Base-by-base conservation (phyloP, 257 asterid species). In the Jacaranda copaia region DNA sequence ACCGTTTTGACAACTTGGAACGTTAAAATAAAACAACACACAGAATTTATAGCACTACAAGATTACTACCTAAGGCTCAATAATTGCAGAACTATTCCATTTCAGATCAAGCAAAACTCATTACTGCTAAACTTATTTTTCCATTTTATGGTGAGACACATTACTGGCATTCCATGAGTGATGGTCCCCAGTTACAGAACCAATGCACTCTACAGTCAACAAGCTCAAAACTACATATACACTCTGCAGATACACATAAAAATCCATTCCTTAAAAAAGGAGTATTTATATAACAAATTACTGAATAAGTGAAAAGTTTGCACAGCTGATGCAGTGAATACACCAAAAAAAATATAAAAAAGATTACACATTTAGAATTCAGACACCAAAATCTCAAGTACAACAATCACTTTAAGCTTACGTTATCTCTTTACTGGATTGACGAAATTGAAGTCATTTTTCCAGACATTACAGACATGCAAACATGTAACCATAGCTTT, bases 401-500 rank as follows among this genome's bases (percentile, higher is more conserved):
- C 39, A 60, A 40, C 4, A 45, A 45, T 62, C 49, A 63, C 51
- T 49, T 32, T 3, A 39, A 53, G 35, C 12, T 69, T 8, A 48
- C 32, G 35, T 55, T 40, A 58, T 25, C 18, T 19, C 40, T 25
- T n/a, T 18, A 39, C 65, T 38, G 15, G 45, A 46, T 74, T 32
- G 15, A 55, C 42, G 38, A 53, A 73, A 81, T 6, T 46, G 16
- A 55, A 53, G 53, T 5, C 77, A 51, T 42, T 67, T 65, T 51
- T 46, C 68, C 57, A 32, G 60, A 60, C 58, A 49, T 19, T 57
- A 42, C 51, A 12, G 46, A 25, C 81, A 39, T 55, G 25, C 77
- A 77, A 57, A 25, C 77, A 68, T n/a, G 66, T 32, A 57, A 63
- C 79, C 66, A 63, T 65, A 42, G 60, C 74, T 46, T 57, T 14